These are phyloP conservation scores for Middelhovenomyces tepae DNA, from an alignment of 805 yeast species.

Conservation along the genomic window DNA sequence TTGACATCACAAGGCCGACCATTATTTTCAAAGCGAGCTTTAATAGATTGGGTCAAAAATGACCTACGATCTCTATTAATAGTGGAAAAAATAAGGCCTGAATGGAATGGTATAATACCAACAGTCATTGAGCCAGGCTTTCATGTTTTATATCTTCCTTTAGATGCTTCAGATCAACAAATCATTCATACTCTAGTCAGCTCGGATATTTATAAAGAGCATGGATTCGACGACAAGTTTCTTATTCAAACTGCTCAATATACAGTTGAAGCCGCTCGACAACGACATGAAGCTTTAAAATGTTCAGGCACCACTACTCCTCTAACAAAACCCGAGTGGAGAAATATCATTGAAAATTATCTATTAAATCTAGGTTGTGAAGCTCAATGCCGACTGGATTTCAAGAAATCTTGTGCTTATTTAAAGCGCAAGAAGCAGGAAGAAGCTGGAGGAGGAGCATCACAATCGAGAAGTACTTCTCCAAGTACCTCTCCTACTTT, in stretches of 20 bases:
- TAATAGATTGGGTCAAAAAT: slow-evolving; percentile 64
- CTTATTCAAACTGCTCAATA: slow-evolving; percentile 51
- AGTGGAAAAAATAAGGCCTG: slow-evolving; percentile 39
- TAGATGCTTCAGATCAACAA: slow-evolving; percentile 38
- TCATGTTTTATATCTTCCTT: slow-evolving; percentile 43
- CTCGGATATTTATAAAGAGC: slow-evolving; percentile 60
- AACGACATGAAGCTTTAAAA: slow-evolving; percentile 13
- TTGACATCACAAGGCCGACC: slow-evolving; percentile 31
- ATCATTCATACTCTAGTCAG: slow-evolving; percentile 42
- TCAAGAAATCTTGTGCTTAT: slow-evolving; percentile 37
- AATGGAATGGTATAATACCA: slow-evolving; percentile 50
- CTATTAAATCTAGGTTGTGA: slow-evolving; percentile 57
- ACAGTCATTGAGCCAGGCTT: slow-evolving; percentile 28
- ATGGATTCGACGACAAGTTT: slow-evolving; percentile 45
- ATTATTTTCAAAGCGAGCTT: slow-evolving; percentile 48
- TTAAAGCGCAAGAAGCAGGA: slow-evolving; percentile 14
- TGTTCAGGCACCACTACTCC: slow-evolving; percentile 10
- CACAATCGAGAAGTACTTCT: slow-evolving; percentile 1
- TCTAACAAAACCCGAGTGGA: slow-evolving; percentile 55
- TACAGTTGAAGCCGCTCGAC: slow-evolving; percentile 46
- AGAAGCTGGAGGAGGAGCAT: slow-evolving; percentile 6
- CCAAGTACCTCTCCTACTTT: slow-evolving; percentile 14
- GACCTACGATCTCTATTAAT: slow-evolving; percentile 63
- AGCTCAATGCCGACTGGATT: slow-evolving; percentile 61
- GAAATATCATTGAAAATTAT: slow-evolving; percentile 65